Base-by-base conservation (phyloP, 768 basidiomycete genomes). In the Podaxis pistillaris region DNA sequence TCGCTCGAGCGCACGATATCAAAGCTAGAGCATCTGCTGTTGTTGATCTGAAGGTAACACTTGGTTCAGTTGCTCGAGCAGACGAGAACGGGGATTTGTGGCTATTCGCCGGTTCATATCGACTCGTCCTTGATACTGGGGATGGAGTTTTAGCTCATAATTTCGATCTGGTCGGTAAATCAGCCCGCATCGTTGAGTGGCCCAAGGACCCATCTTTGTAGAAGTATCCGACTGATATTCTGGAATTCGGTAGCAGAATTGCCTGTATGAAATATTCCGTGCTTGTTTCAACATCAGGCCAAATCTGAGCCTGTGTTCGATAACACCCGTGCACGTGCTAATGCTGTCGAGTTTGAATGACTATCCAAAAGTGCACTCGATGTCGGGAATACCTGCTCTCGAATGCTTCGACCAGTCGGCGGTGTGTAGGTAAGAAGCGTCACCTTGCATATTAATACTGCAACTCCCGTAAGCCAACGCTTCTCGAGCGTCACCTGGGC, bases 61-160 rank as follows among this genome's bases (percentile, higher is more conserved):
- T 84, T 4, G 82, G 82, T 12, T 77, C 81, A 4, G 71, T 84
- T 49, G 81, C 83, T 17, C 78, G 83, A 9, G 79, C 79, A 3
- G 83, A 85, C 63, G 68, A 72, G 5, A 63, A 73, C 11, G 83
- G 83, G 3, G 79, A 80, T 63, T 68, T 78, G 55, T 78, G 78
- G 74, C 64, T 85, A 6, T 80, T 76, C 65, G 75, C 73, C 17
- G 83, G 83, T 12, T 73, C 72, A 30, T 84, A 84, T 65, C 71
- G 68, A 51, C 30, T 79, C 44, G 74, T 73, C 9, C 69, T 84
- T 37, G 83, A 86, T 62, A 81, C 77, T 2, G 75, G 72, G 1
- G 68, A 75, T 11, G 72, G 69, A 7, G 71, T 72, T 52, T 67
- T 82, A 51, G 73, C 73, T n/a, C 72, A 76, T 56, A 67, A 72